These are phyloP conservation scores for Schoenoplectus triqueter DNA, from an alignment of 202 grass and related monocot species.

Conservation along the genomic window DNA sequence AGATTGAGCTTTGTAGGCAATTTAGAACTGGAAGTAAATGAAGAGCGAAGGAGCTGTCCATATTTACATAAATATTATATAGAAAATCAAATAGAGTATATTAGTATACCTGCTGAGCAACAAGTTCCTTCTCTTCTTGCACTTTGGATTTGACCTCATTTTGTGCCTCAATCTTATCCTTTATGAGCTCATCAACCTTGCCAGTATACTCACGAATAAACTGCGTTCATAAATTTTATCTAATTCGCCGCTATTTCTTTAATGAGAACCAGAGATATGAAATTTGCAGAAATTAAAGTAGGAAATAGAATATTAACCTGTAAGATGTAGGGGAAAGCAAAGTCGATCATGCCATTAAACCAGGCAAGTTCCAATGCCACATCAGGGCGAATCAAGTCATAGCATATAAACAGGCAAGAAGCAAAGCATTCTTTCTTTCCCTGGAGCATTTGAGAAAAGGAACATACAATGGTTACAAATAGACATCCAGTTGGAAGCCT, in stretches of 20 bases:
- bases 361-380: conserved; percentile 95
- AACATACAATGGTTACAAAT: conserved; percentile 19
- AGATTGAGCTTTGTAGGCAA: not conserved
- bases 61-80: conserved; percentile 19
- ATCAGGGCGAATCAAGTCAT: conserved; percentile 88
- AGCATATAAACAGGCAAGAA: conserved; percentile 95
- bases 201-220: conserved; percentile 87
- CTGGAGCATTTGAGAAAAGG: conserved; percentile 48
- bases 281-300: conserved; percentile 8
- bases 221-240: conserved; percentile 40
- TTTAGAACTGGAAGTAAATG: not conserved
- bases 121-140: conserved; percentile 87
- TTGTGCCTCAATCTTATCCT: conserved; percentile 83
- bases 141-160: conserved; percentile 79
- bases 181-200: conserved; percentile 90
- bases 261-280: not conserved
- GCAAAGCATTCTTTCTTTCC: conserved; percentile 97
- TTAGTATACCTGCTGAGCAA: conserved; percentile 73
- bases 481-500: conserved; percentile 21
- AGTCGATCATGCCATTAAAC: conserved; percentile 96
- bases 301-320: conserved; percentile 51
- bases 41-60: not conserved
- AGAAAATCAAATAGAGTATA: not conserved
- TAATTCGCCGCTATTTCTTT: conserved; percentile 20
- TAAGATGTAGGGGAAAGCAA: conserved; percentile 90